These are phyloP conservation scores for Phlyctochytrium arcticum DNA, from an alignment of 192 early-diverging fungal genomes.

Conservation along the genomic window DNA sequence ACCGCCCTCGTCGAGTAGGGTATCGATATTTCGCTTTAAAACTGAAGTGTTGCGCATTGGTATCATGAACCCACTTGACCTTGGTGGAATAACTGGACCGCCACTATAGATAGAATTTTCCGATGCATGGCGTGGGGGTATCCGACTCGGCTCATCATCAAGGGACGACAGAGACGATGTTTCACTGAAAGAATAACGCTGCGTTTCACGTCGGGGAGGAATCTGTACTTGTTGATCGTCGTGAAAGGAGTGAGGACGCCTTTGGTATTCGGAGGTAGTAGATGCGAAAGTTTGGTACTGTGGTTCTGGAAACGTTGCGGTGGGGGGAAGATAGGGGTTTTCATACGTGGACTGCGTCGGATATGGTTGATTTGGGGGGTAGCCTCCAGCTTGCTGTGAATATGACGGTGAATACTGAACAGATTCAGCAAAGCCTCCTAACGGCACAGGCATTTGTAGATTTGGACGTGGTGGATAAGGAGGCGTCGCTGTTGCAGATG, in stretches of 20 bases:
- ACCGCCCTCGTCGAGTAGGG: slow-evolving; percentile 21
- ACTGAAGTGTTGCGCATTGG: slow-evolving; percentile 18
- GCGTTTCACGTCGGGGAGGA: background rate
- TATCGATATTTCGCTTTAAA: slow-evolving; percentile 19
- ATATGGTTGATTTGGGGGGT: slow-evolving; percentile 1
- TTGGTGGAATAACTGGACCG: slow-evolving; percentile 9
- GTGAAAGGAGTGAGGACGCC: background rate
- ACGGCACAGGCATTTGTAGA: background rate
- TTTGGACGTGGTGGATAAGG: background rate
- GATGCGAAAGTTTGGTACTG: background rate
- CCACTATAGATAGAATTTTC: background rate
- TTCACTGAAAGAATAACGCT: slow-evolving; percentile 3
- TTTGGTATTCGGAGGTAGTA: background rate
- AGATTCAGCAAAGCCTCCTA: too few relatives aligned
- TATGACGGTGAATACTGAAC: too few relatives aligned
- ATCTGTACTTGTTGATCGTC: background rate
- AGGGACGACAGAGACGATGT: slow-evolving; percentile 1
- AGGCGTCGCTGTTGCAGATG: background rate
- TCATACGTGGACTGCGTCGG: background rate
- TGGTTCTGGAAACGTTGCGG: slow-evolving; percentile 15
- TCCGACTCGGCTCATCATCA: background rate
- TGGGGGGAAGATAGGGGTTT: slow-evolving; percentile 1
- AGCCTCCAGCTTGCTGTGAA: background rate
- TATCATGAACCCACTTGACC: slow-evolving; percentile 21
- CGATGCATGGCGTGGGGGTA: background rate